phyloP scores from a whole-genome alignment of 805 yeast species.

The Lipomyces orientalis region DNA sequence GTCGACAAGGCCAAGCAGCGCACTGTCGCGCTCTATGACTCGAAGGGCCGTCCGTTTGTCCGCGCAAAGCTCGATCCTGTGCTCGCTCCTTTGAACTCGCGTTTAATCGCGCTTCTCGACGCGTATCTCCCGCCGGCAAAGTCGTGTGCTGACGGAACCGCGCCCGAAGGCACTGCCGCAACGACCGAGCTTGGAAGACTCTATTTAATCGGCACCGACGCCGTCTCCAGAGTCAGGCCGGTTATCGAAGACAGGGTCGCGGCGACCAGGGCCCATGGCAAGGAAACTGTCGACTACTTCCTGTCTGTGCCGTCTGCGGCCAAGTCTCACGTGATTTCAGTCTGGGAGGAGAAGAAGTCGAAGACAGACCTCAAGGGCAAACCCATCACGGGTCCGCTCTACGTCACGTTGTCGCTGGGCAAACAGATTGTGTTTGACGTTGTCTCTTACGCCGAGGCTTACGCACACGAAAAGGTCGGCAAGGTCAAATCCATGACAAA shows the following conservation, averaged over 20 bases:
- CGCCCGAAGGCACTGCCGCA: constrained; percentile 8
- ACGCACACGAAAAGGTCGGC: constrained; percentile 23
- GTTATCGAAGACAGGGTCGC: constrained; percentile 29
- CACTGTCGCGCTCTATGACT: constrained; percentile 59
- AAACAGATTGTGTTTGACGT: constrained; percentile 27
- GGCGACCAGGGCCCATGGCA: constrained; percentile 22
- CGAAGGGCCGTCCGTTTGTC: constrained; percentile 65
- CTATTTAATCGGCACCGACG: constrained; percentile 27
- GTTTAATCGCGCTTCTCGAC: constrained; percentile 54
- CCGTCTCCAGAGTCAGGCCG: constrained; percentile 30
- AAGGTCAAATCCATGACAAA: constrained; percentile 20
- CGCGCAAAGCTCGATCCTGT: constrained; percentile 68
- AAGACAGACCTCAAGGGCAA: constrained; percentile 22
- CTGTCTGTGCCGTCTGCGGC: constrained; percentile 30
- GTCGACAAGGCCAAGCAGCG: constrained; percentile 56
- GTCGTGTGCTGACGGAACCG: constrained; percentile 4
- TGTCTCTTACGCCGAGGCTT: constrained; percentile 25
- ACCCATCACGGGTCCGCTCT: constrained; percentile 29
- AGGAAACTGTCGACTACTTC: constrained; percentile 28
- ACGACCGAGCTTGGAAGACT: constrained; percentile 33
- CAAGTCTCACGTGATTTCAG: constrained; percentile 29
- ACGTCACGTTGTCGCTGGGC: constrained; percentile 31
- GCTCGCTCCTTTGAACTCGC: constrained; percentile 64
- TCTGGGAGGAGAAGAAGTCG: constrained; percentile 33
- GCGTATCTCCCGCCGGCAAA: constrained; percentile 51